Evolutionary conservation across 805 yeast genomes (phyloP), one percentile per base, ranked within the genome.

Genomic region (Barnettozyma sp.): DNA sequence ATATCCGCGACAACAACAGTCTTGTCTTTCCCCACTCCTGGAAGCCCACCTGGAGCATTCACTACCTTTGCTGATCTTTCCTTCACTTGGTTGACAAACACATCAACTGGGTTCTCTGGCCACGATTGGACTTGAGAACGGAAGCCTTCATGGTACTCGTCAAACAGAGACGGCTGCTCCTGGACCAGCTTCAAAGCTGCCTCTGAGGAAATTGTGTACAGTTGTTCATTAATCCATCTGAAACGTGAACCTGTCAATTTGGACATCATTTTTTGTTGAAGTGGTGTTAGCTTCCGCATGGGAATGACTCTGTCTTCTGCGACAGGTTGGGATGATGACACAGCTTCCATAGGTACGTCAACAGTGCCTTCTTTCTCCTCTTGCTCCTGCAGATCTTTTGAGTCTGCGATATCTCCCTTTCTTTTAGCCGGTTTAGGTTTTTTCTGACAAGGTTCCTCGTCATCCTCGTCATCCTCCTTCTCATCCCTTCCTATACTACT

Each of bases 71-170:
- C 56, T 1, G 77, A 65, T 50, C 86, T 66, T 20, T 59, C 53
- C 41, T 73, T 73, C 38, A 92, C 69, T 50, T 82, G 84, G 8
- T 73, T 65, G 2, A 85, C 88, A 60, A 87, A 83, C 3, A 82
- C 81, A 59, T 87, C 82, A n/a, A 92, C 95, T 1, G 99, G 99
- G 52, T 92, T 92, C 60, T 90, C 96, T 3, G 99, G 98, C 99
- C 99, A 92, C 15, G 86, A 71, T 52, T 83, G 87, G 13, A 92
- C 97, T 59, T 92, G 99, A 11, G 88, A 80, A 49, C 94, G 70
- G 68, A 92, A 92, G 0, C 99, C 99, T 39, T 78, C 81, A 55
- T 94, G 98, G 51, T 92, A 92, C 54, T 90, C 97, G 46, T 85
- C 92, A 57, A 88, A 92, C 42, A 92, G 66, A 17, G 77, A 76